These are phyloP conservation scores for Microthyrium microscopicum DNA, from an alignment of 2,329 filamentous ascomycete species.

Conservation along the genomic window DNA sequence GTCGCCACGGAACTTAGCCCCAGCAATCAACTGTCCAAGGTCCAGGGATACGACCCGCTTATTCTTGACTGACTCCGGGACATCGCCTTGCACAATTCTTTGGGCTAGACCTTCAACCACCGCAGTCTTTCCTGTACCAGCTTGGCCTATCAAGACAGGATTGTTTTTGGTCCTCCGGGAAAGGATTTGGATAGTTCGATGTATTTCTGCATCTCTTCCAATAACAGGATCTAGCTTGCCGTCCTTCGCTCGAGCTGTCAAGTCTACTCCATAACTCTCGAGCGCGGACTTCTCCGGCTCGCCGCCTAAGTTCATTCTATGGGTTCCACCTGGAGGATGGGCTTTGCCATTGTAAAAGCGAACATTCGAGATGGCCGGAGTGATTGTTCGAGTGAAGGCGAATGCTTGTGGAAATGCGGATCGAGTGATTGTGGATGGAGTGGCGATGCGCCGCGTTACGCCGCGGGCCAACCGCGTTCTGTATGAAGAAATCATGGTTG, in stretches of 20 bases:
- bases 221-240: conserved; percentile 95
- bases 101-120: conserved; percentile 81
- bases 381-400: no score
- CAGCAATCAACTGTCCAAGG: conserved; percentile 81
- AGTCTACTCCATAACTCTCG: conserved; percentile 79
- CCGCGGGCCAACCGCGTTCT: background rate
- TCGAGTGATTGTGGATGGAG: conserved; percentile 4
- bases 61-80: conserved; percentile 90
- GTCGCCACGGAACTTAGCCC: conserved; percentile 87
- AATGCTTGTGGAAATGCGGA: conserved; percentile 10
- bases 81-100: conserved; percentile 79
- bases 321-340: conserved; percentile 78
- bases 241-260: conserved; percentile 68
- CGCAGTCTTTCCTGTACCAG: conserved; percentile 87
- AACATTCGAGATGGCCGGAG: conserved; percentile 33
- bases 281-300: conserved; percentile 68
- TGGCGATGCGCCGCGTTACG: background rate
- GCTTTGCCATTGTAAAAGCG: conserved; percentile 20
- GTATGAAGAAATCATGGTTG: background rate
- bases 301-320: conserved; percentile 77
- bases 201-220: conserved; percentile 78
- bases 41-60: conserved; percentile 81
- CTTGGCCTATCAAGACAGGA: conserved; percentile 80
- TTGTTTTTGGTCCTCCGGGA: conserved; percentile 92
- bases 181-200: conserved; percentile 84